phyloP scores from a whole-genome alignment of 1,284 basidiomycete species.

The Athelia sp. region DNA sequence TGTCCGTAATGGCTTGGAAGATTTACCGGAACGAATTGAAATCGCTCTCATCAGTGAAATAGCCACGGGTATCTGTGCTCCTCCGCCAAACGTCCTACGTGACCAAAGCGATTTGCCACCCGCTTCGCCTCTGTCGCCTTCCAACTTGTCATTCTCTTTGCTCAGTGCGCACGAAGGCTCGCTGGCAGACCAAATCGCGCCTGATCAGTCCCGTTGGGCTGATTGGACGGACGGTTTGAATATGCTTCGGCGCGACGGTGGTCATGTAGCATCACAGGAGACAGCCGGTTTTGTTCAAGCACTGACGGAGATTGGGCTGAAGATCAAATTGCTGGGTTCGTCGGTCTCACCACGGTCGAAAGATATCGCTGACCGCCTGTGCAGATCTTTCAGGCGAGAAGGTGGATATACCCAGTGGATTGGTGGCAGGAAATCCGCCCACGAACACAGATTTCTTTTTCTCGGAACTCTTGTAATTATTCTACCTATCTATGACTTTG shows the following conservation, averaged over 20 bases:
- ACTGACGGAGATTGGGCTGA: constrained; percentile 90
- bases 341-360: constrained; percentile 9
- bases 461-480: constrained; percentile 51
- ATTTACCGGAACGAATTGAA: constrained; percentile 83
- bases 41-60: constrained; percentile 76
- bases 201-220: constrained; percentile 81
- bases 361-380: constrained; percentile 6
- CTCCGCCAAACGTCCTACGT: constrained; percentile 57
- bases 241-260: constrained; percentile 76
- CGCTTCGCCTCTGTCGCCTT: constrained; percentile 47
- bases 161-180: constrained; percentile 69
- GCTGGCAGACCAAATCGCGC: constrained; percentile 83
- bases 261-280: constrained; percentile 79
- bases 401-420: constrained; percentile 83
- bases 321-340: constrained; percentile 86
- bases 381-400: constrained; percentile 86
- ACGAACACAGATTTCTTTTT: constrained; percentile 85
- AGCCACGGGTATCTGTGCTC: constrained; percentile 70
- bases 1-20: constrained; percentile 78
- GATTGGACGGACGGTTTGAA: constrained; percentile 97
- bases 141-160: constrained; percentile 78
- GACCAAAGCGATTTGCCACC: constrained; percentile 56
- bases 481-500: neutral
- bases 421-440: constrained; percentile 70
- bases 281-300: constrained; percentile 82